These are phyloP conservation scores for Pseudonectria foliicola DNA, from an alignment of 2,329 filamentous ascomycete genomes.

Conservation along the genomic window DNA sequence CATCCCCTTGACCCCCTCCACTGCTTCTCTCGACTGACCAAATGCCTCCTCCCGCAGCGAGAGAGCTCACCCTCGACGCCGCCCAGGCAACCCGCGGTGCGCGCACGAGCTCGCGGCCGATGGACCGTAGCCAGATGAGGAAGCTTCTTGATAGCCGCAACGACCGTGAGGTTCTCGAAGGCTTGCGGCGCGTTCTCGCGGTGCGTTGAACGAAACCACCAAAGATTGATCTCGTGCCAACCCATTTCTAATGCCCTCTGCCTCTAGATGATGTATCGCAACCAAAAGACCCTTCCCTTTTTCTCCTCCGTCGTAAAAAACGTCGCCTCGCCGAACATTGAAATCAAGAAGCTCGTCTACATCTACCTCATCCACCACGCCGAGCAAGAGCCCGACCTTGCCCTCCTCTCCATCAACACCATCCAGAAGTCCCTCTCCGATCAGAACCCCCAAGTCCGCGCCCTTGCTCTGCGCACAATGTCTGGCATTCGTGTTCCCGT, in stretches of 20 bases:
- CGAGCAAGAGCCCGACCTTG: slow-evolving; percentile 90
- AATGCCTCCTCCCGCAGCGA: slow-evolving; percentile 49
- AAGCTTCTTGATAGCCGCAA: slow-evolving; percentile 90
- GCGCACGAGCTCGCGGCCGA: slow-evolving; percentile 53
- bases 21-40: slow-evolving; percentile 9
- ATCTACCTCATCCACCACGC: slow-evolving; percentile 97
- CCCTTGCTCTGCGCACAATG: slow-evolving; percentile 93
- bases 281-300: slow-evolving; percentile 80
- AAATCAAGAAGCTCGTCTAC: slow-evolving; percentile 97
- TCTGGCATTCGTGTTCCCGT: slow-evolving; percentile 94
- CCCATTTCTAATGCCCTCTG: neutral
- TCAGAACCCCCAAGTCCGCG: slow-evolving; percentile 80
- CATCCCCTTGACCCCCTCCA: slow-evolving; percentile 6
- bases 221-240: neutral
- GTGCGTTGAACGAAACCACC: slow-evolving; percentile 43
- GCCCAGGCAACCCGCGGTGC: slow-evolving; percentile 75
- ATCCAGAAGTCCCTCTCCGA: slow-evolving; percentile 97
- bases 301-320: slow-evolving; percentile 99
- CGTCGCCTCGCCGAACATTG: slow-evolving; percentile 84
- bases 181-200: slow-evolving; percentile 78
- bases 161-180: slow-evolving; percentile 89
- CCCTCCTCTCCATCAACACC: slow-evolving; percentile 93
- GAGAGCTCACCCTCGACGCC: slow-evolving; percentile 95
- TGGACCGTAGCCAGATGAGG: slow-evolving; percentile 81
- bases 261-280: slow-evolving; percentile 84